Percentiles rank a stretch among this genome's conserved stretches.
These are phyloP conservation scores for Orbilia quercus DNA, from an alignment of 2,329 filamentous ascomycete genomes.

Conservation along the genomic window DNA sequence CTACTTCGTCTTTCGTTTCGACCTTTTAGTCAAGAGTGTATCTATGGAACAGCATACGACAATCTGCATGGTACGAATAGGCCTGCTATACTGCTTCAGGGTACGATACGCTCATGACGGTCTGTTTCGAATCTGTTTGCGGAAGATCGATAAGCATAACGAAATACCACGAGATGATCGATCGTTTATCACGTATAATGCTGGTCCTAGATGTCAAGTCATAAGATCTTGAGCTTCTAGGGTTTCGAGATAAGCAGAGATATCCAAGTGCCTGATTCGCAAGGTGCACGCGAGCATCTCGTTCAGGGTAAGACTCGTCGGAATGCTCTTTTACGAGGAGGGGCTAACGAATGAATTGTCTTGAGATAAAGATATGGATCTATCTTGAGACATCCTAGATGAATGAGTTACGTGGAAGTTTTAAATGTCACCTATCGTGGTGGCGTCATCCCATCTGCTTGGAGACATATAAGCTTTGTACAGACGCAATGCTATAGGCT, in stretches of 20 bases:
- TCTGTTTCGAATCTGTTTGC: slow-evolving; percentile 17
- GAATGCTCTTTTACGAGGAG: slow-evolving; percentile 22
- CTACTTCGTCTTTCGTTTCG: neutral
- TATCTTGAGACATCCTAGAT: slow-evolving; percentile 24
- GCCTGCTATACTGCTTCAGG: slow-evolving; percentile 18
- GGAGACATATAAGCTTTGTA: slow-evolving; percentile 18
- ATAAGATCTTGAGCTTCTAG: slow-evolving; percentile 33
- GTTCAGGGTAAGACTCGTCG: slow-evolving; percentile 23
- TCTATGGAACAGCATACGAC: slow-evolving; percentile 47
- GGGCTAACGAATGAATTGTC: slow-evolving; percentile 18
- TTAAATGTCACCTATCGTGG: slow-evolving; percentile 26
- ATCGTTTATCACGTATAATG: slow-evolving; percentile 28
- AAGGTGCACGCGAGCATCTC: slow-evolving; percentile 7
- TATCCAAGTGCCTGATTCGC: slow-evolving; percentile 36
- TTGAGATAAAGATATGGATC: slow-evolving; percentile 40
- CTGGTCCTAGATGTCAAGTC: slow-evolving; percentile 4
- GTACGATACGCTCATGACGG: slow-evolving; percentile 20
- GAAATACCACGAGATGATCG: slow-evolving; percentile 45
- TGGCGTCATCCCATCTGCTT: slow-evolving; percentile 23
- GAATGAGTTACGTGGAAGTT: neutral
- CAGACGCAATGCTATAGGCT: slow-evolving; percentile 25
- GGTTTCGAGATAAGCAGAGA: slow-evolving; percentile 9
- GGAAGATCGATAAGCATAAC: slow-evolving; percentile 20
- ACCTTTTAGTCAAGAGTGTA: slow-evolving; percentile 26
- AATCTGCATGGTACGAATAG: slow-evolving; percentile 21